Evolutionary conservation across 768 basidiomycete genomes (phyloP).

Genomic region (Leucocoprinus leucothites): DNA sequence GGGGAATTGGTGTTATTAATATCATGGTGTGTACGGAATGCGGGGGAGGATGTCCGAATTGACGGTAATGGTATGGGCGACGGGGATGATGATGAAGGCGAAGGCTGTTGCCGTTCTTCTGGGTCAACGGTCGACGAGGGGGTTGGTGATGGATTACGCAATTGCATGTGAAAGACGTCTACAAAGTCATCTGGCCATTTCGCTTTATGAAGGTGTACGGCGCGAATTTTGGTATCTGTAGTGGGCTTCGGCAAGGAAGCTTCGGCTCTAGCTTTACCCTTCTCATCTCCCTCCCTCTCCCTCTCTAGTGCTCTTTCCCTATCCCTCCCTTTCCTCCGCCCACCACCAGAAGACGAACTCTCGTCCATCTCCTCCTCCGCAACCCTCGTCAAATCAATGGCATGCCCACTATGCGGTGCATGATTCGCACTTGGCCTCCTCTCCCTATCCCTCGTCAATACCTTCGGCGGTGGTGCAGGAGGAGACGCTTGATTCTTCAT

Average conservation of each 20-base stretch:
- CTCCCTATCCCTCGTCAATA: slow-evolving; percentile 35
- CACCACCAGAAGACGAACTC: slow-evolving; percentile 36
- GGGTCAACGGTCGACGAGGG: background rate
- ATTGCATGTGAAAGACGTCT: slow-evolving; percentile 46
- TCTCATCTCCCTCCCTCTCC: slow-evolving; percentile 24
- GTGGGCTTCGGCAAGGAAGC: no score
- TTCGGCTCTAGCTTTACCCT: no score
- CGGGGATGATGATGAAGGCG: background rate
- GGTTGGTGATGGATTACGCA: slow-evolving; percentile 20
- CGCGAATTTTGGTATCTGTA: slow-evolving; percentile 29
- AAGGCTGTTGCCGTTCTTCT: no score
- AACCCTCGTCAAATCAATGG: slow-evolving; percentile 62
- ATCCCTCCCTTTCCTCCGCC: slow-evolving; percentile 23
- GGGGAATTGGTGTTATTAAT: slow-evolving; percentile 14
- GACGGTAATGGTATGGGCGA: no score
- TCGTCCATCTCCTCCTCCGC: slow-evolving; percentile 73
- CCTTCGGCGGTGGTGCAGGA: slow-evolving; percentile 10
- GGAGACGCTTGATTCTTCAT: no score
- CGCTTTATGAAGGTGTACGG: slow-evolving; percentile 67
- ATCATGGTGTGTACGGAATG: no score
- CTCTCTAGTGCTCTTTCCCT: slow-evolving; percentile 28
- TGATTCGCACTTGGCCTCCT: slow-evolving; percentile 63
- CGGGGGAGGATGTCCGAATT: slow-evolving; percentile 14
- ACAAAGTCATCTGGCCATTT: slow-evolving; percentile 85
- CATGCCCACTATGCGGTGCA: slow-evolving; percentile 32